Evolutionary conservation across 2,329 filamentous ascomycete species (phyloP).

Genomic region (Talaromyces pinophilus): DNA sequence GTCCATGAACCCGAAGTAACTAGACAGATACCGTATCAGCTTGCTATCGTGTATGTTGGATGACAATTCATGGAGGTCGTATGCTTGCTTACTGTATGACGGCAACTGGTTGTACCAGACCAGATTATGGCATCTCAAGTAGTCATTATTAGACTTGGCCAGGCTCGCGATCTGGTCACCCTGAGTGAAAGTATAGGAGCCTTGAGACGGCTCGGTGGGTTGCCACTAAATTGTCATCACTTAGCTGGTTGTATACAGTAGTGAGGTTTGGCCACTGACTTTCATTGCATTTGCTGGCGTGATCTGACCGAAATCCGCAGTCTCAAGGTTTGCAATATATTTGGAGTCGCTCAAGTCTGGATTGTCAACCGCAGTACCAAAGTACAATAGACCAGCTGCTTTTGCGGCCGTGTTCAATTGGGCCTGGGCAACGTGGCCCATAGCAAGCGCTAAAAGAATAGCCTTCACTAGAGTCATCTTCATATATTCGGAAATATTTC

Average conservation of each 20-base stretch:
- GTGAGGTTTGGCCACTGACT: conserved; percentile 27
- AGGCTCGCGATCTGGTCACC: conserved; percentile 54
- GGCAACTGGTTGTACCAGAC: conserved; percentile 53
- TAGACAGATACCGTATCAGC: conserved; percentile 25
- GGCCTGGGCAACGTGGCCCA: conserved; percentile 2
- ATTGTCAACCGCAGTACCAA: conserved; percentile 62
- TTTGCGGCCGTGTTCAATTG: conserved; percentile 44
- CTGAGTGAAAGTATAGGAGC: conserved; percentile 59
- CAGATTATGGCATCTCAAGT: conserved; percentile 64
- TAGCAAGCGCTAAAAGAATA: not conserved
- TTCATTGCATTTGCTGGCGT: conserved; percentile 66
- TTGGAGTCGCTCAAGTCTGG: conserved; percentile 54
- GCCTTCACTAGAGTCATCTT: conserved; percentile 5
- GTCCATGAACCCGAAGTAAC: conserved; percentile 58
- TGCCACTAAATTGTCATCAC: conserved; percentile 54
- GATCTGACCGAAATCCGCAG: conserved; percentile 66
- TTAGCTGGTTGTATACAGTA: not conserved
- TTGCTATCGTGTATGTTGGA: conserved; percentile 46
- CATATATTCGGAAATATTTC: not conserved
- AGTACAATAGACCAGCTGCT: conserved; percentile 57
- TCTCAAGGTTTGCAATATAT: conserved; percentile 60
- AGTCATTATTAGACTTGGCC: conserved; percentile 43
- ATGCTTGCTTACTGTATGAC: conserved; percentile 53
- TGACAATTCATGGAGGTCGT: conserved; percentile 16
- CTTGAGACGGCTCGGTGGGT: conserved; percentile 59